Base-by-base conservation (phyloP, 2,329 filamentous ascomycete genomes). In the Fusarium tricinctum region DNA sequence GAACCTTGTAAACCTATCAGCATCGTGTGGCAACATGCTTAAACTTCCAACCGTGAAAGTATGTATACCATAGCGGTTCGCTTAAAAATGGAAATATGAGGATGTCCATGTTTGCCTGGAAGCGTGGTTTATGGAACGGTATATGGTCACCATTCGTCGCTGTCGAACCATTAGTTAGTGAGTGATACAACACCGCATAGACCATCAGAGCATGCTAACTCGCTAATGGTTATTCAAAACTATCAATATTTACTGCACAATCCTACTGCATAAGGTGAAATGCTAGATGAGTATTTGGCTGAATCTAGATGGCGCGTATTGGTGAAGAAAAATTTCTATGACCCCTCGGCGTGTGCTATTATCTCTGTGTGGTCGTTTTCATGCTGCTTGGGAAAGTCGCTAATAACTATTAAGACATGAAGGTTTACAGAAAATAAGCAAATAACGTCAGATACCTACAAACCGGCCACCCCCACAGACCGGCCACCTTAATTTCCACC, bases 1-100 rank as follows among this genome's bases (percentile, higher is more conserved):
- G 61, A 64, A 64, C 61, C 64, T 64, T 32, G 13, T 42, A 22
- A 28, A 8, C 61, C 59, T 64, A 64, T 64, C 61, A 64, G 40
- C 47, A 38, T 19, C 28, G 30, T n/a, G 46, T 47, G 46, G 59
- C 23, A 40, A 44, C n/a, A 52, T 52, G 17, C 40, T 59, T 58
- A 39, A 17, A 26, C n/a, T 19, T n/a, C 19, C 17, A 26, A 39
- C 17, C 10, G 30, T 33, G 55, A 15, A 40, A 30, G 35, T 17
- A 13, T 30, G 35, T 17, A 13, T 30, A 19, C 17, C 9, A 10
- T 9, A 35, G 50, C 44, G 38, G 42, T 38, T 58, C 40, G 45
- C 22, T 33, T 14, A 6, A 14, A 10, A 9, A 48, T 40, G 19
- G 13, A 17, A 5, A 55, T 30, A 44, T 30, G 26, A 10, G 26